Conservation (phyloP, 768 basidiomycete species). For the Sporobolomyces roseus region DNA sequence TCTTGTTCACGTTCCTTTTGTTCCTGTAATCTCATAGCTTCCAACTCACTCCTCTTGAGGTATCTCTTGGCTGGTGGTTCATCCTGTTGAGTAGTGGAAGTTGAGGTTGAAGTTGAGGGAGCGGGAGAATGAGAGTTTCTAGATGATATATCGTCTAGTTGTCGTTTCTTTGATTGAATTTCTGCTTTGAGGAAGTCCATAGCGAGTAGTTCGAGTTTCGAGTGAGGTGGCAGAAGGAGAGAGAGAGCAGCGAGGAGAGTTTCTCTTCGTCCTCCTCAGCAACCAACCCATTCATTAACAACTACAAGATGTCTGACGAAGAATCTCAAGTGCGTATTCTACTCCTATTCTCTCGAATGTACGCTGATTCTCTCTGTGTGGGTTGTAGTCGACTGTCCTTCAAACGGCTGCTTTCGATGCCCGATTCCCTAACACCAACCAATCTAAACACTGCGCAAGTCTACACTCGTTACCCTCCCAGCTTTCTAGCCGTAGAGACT, state of each 20-base stretch:
- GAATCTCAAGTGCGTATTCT: conserved; percentile 16
- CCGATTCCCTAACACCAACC: conserved; percentile 53
- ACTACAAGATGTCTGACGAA: conserved; percentile 34
- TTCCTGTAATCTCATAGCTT: conserved; percentile 59
- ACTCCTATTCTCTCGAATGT: not conserved
- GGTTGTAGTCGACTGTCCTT: conserved; percentile 69
- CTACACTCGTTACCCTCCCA: too few species aligned
- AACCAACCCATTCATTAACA: too few species aligned
- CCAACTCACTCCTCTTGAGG: conserved; percentile 84
- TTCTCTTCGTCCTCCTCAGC: too few species aligned
- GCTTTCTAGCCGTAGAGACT: too few species aligned
- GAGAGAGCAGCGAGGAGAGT: not conserved
- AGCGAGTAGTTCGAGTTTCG: not conserved
- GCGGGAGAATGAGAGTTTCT: conserved; percentile 13
- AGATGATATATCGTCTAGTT: conserved; percentile 53
- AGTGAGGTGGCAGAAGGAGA: not conserved
- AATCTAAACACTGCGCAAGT: conserved; percentile 89
- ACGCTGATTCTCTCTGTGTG: not conserved
- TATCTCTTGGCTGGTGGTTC: conserved; percentile 64
- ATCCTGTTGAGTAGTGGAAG: too few species aligned
- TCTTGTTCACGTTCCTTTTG: conserved; percentile 53
- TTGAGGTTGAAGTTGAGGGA: not conserved
- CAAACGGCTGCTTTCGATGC: conserved; percentile 90
- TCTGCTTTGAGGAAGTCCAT: conserved; percentile 93
- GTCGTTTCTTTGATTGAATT: conserved; percentile 71